Percentiles rank a stretch among this genome's conserved stretches.
These are phyloP conservation scores for Solanum medicagineum DNA, from an alignment of 257 asterid genomes.

Conservation along the genomic window DNA sequence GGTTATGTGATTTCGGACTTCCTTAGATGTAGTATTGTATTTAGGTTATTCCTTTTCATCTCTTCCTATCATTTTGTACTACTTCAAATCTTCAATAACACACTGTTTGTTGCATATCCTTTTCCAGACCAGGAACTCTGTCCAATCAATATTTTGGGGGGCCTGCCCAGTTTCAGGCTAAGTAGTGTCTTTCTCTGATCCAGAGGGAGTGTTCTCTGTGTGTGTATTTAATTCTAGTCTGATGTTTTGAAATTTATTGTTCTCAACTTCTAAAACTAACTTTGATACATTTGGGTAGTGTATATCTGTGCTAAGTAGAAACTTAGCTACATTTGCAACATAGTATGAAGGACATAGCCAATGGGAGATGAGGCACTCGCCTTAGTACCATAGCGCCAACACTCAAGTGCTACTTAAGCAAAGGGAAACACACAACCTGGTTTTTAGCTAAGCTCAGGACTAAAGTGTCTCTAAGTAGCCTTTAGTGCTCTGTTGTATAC, in stretches of 20 bases:
- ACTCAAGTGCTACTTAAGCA: not conserved
- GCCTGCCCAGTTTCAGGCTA: not conserved
- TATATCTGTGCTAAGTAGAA: not conserved
- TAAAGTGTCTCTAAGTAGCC: not conserved
- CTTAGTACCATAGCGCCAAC: not conserved
- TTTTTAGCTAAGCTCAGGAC: not conserved
- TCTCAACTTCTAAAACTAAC: not conserved
- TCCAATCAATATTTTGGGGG: not conserved
- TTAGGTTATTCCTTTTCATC: not conserved
- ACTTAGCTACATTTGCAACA: not conserved
- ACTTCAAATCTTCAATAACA: not conserved
- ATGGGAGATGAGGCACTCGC: not conserved
- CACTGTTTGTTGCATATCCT: not conserved
- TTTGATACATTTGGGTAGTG: not conserved
- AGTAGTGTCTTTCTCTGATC: not conserved
- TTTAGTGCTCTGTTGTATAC: not conserved
- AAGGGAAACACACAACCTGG: not conserved
- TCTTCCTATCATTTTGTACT: not conserved
- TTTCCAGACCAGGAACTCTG: not conserved
- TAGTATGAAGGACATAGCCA: not conserved
- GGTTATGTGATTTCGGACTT: not conserved
- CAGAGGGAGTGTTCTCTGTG: not conserved
- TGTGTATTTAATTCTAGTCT: not conserved
- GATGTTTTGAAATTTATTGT: not conserved
- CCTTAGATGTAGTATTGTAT: not conserved